Evolutionary conservation across 192 early-diverging fungal genomes (phyloP).

Genomic region (Phycomyces nitens): DNA sequence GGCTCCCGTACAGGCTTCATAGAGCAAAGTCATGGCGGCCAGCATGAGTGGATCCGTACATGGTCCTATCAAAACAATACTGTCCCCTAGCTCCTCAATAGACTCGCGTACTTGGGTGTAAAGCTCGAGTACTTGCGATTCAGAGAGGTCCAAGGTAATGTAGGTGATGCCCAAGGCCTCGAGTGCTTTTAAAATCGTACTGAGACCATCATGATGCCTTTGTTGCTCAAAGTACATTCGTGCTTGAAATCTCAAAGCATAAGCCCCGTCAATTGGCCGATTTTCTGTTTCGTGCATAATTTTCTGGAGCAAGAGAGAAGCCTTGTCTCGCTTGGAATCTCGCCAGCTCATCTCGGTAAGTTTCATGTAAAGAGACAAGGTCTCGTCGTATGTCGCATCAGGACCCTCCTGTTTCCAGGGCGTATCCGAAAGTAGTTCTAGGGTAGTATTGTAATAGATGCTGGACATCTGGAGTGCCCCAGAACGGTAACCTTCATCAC

Average conservation of each 20-base stretch:
- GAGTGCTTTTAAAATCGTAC: constrained; percentile 10
- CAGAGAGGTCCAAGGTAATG: neutral
- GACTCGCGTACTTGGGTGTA: constrained; percentile 1
- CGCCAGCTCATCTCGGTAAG: constrained; percentile 12
- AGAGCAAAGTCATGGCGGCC: constrained; percentile 21
- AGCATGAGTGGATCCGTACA: constrained; percentile 14
- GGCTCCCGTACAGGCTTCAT: constrained; percentile 23
- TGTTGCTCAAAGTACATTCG: constrained; percentile 20
- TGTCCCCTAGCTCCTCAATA: neutral
- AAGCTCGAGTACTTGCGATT: neutral
- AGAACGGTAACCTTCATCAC: constrained; percentile 9
- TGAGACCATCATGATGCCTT: constrained; percentile 14
- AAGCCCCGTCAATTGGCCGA: constrained; percentile 13
- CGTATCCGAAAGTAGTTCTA: neutral
- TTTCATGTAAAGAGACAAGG: constrained; percentile 19
- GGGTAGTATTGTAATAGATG: constrained; percentile 13
- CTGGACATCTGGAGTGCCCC: constrained; percentile 16
- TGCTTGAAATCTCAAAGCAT: constrained; percentile 22
- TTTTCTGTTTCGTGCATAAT: constrained; percentile 9
- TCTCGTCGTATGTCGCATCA: constrained; percentile 18
- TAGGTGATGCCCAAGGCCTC: neutral
- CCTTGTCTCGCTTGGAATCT: neutral
- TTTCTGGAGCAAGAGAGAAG: neutral
- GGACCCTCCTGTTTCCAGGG: constrained; percentile 16
- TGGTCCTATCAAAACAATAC: neutral